Evolutionary conservation across 1,284 basidiomycete species (phyloP).

Genomic region (Pseudozyma sp.): DNA sequence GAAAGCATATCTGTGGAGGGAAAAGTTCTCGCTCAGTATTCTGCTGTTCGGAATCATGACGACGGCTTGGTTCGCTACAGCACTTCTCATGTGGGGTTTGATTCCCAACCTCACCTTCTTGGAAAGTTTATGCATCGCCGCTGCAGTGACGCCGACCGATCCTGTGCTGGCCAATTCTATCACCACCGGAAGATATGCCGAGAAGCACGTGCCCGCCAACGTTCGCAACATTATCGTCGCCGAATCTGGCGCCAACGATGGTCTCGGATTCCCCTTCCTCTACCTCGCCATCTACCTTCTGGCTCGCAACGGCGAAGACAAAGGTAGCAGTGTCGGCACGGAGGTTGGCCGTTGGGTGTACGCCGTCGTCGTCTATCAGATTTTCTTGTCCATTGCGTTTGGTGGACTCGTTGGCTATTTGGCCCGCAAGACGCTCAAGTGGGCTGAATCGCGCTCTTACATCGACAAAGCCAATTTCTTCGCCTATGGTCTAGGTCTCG

Average conservation of each 20-base stretch:
- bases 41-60: slow-evolving; percentile 70
- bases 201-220: slow-evolving; percentile 69
- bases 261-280: slow-evolving; percentile 65
- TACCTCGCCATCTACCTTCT: slow-evolving; percentile 69
- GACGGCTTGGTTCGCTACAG: slow-evolving; percentile 69
- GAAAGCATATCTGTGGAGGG: slow-evolving; percentile 64
- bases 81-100: slow-evolving; percentile 68
- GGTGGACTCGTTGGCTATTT: slow-evolving; percentile 69
- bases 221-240: slow-evolving; percentile 70
- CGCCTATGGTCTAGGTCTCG: slow-evolving; percentile 69
- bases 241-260: slow-evolving; percentile 71
- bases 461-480: slow-evolving; percentile 70
- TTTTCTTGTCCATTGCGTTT: slow-evolving; percentile 66
- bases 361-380: slow-evolving; percentile 70
- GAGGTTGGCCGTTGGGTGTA: slow-evolving; percentile 70
- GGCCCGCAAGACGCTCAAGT: slow-evolving; percentile 69
- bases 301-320: slow-evolving; percentile 52
- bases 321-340: slow-evolving; percentile 54
- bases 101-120: slow-evolving; percentile 68
- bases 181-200: slow-evolving; percentile 69
- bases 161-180: slow-evolving; percentile 69
- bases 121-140: slow-evolving; percentile 69
- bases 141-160: slow-evolving; percentile 70
- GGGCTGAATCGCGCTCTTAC: slow-evolving; percentile 65
- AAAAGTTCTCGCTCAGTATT: slow-evolving; percentile 65